Evolutionary conservation across 2,329 filamentous ascomycete genomes (phyloP).

Genomic region (Tolypocladium sp.): DNA sequence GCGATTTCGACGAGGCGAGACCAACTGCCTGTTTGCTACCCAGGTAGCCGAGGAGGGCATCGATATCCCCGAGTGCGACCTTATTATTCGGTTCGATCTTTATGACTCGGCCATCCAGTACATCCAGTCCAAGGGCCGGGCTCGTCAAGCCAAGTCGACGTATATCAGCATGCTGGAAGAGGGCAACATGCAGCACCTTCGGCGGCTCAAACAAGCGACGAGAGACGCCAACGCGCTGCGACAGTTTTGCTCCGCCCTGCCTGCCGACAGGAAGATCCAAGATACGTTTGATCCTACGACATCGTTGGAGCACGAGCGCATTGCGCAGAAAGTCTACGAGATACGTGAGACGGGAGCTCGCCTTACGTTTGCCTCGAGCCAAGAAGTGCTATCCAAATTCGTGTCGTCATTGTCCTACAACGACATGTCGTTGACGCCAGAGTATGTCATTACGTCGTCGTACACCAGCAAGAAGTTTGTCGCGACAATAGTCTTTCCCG

Average conservation of each 20-base stretch:
- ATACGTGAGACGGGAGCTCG: slow-evolving; percentile 64
- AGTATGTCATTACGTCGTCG: slow-evolving; percentile 51
- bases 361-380: slow-evolving; percentile 67
- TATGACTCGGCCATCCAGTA: slow-evolving; percentile 90
- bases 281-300: slow-evolving; percentile 10
- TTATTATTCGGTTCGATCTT: slow-evolving; percentile 71
- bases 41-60: slow-evolving; percentile 60
- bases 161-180: slow-evolving; percentile 79
- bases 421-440: slow-evolving; percentile 23
- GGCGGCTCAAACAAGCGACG: slow-evolving; percentile 49
- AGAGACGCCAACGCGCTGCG: slow-evolving; percentile 56
- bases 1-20: slow-evolving; percentile 48
- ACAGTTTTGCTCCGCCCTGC: slow-evolving; percentile 66
- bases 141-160: slow-evolving; percentile 65
- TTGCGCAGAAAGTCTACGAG: slow-evolving; percentile 41
- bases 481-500: slow-evolving; percentile 73
- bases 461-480: slow-evolving; percentile 48
- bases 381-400: slow-evolving; percentile 65
- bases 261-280: slow-evolving; percentile 55
- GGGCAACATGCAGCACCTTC: slow-evolving; percentile 52
- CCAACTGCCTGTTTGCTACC: slow-evolving; percentile 59
- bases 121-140: slow-evolving; percentile 83
- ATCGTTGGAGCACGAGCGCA: slow-evolving; percentile 10
- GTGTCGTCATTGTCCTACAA: slow-evolving; percentile 48
- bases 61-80: slow-evolving; percentile 59